Evolutionary conservation across 176 grass and related monocot species (phyloP).

Genomic region (Stipa capillata): DNA sequence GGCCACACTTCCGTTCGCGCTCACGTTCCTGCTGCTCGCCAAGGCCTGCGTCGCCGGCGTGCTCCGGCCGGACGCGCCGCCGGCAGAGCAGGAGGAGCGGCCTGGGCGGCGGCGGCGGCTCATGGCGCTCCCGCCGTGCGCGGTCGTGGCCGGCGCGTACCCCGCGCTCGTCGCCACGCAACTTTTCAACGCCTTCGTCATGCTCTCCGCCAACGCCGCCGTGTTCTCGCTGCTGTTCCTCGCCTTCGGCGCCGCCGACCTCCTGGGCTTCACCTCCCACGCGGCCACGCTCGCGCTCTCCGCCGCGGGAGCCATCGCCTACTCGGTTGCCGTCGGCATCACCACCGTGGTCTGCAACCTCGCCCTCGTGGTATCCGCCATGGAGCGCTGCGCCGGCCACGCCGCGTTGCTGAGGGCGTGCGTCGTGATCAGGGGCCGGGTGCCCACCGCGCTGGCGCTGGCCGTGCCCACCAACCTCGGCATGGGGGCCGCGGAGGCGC

Average conservation of each 20-base stretch:
- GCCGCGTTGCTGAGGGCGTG: constrained; percentile 60
- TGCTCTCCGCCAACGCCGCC: constrained; percentile 70
- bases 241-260: constrained; percentile 51
- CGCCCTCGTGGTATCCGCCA: constrained; percentile 54
- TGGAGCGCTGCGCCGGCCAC: constrained; percentile 45
- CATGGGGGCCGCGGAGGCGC: constrained; percentile 49
- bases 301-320: constrained; percentile 49
- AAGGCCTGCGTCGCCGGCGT: constrained; percentile 59
- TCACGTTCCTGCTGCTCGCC: constrained; percentile 72
- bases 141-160: constrained; percentile 30
- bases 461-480: constrained; percentile 70
- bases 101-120: not conserved
- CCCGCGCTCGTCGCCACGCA: constrained; percentile 51
- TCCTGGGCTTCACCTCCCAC: constrained; percentile 37
- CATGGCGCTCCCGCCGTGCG: constrained; percentile 12
- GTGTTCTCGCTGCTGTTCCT: constrained; percentile 78
- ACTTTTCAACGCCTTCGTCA: constrained; percentile 44
- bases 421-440: constrained; percentile 30
- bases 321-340: constrained; percentile 53
- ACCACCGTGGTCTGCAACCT: constrained; percentile 74
- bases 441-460: constrained; percentile 49
- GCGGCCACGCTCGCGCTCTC: constrained; percentile 36
- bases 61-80: constrained; percentile 9
- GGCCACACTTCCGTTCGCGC: constrained; percentile 47
- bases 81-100: too few species aligned